These are phyloP conservation scores for Ajuga reptans DNA, from an alignment of 305 asterid genomes.

Conservation along the genomic window DNA sequence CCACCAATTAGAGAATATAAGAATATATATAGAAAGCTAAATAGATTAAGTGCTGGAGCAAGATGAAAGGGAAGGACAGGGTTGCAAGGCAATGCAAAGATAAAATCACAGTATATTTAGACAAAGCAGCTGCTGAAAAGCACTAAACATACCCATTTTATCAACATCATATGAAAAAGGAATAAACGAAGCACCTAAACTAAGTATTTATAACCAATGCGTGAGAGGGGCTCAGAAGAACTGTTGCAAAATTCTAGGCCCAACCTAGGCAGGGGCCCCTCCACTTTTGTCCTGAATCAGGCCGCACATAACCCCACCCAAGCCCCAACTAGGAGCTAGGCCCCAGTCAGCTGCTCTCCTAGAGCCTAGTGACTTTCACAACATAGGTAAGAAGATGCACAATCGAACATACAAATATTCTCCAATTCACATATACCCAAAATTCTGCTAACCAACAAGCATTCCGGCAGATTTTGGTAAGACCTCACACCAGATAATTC, in stretches of 20 bases:
- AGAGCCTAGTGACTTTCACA: no score
- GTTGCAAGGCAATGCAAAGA: background rate
- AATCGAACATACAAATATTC: no score
- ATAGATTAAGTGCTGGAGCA: background rate
- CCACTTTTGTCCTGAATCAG: background rate
- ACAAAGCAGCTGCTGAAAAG: background rate
- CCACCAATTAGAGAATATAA: background rate
- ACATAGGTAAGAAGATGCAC: no score
- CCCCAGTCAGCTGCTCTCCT: no score
- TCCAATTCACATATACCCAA: background rate
- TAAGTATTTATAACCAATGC: background rate
- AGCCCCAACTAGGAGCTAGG: no score
- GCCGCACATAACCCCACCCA: no score
- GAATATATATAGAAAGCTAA: background rate
- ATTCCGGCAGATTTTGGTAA: background rate
- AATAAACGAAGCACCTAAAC: background rate
- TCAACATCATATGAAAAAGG: background rate
- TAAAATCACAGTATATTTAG: background rate
- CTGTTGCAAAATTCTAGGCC: no score
- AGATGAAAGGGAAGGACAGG: constrained; percentile 13
- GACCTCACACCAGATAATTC: background rate
- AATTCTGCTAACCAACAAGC: background rate
- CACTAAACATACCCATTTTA: background rate
- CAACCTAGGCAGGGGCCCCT: no score
- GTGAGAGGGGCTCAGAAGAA: background rate